phyloP scores from a whole-genome alignment of 257 asterid species.

The Ballota nigra region DNA sequence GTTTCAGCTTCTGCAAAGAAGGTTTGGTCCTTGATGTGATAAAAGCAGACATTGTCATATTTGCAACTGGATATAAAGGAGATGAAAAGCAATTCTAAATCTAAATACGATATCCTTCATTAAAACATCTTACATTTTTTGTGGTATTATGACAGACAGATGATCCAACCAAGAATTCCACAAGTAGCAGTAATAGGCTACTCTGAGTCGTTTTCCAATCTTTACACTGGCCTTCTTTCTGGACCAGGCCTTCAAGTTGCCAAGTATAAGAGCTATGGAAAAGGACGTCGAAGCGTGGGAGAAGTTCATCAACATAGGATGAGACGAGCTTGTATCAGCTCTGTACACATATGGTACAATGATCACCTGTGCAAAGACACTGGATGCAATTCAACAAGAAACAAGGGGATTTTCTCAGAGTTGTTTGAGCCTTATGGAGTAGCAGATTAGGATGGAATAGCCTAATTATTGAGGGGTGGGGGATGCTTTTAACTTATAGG shows the following conservation, averaged over 20 bases:
- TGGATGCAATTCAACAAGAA: slow-evolving; percentile 51
- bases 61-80: slow-evolving; percentile 67
- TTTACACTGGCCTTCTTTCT: slow-evolving; percentile 30
- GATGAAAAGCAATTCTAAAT: slow-evolving; percentile 34
- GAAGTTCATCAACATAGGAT: slow-evolving; percentile 16
- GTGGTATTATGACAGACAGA: slow-evolving; percentile 33
- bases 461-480: neutral
- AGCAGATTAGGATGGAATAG: slow-evolving; percentile 34
- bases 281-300: slow-evolving; percentile 38
- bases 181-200: slow-evolving; percentile 55
- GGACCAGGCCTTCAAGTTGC: slow-evolving; percentile 24
- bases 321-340: slow-evolving; percentile 39
- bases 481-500: too few relatives aligned
- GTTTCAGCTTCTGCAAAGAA: slow-evolving; percentile 34
- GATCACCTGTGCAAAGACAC: slow-evolving; percentile 61
- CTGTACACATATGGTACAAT: slow-evolving; percentile 44
- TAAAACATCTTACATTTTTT: neutral
- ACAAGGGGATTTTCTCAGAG: slow-evolving; percentile 45
- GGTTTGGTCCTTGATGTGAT: slow-evolving; percentile 45
- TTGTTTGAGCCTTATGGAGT: slow-evolving; percentile 46
- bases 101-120: too few relatives aligned
- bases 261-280: slow-evolving; percentile 37
- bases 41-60: slow-evolving; percentile 47
- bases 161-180: slow-evolving; percentile 64
- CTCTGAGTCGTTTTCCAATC: slow-evolving; percentile 44